phyloP scores from a whole-genome alignment of 2,329 filamentous ascomycete genomes.

The Neonectria hederae region DNA sequence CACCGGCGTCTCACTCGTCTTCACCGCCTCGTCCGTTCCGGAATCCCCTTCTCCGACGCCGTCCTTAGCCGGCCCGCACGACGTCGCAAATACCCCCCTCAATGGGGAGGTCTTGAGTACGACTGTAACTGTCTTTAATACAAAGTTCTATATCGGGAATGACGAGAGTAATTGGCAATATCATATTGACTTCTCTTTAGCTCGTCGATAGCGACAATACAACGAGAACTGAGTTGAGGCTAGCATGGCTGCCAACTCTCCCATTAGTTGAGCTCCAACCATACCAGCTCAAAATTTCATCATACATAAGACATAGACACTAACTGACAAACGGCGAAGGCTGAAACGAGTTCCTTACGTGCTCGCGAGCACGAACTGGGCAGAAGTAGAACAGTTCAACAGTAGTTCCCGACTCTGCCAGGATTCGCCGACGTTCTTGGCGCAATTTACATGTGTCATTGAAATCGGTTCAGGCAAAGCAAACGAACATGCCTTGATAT shows the following conservation, averaged over 20 bases:
- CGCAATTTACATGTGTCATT: background rate
- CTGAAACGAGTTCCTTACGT: background rate
- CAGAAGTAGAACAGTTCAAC: background rate
- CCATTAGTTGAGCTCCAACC: background rate
- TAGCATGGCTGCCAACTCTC: background rate
- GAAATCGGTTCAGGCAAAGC: background rate
- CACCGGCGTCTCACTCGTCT: background rate
- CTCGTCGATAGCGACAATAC: background rate
- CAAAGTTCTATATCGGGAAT: background rate
- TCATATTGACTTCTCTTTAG: background rate
- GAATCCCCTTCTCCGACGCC: background rate
- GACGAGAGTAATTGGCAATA: background rate
- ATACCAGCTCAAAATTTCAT: background rate
- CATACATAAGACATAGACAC: background rate
- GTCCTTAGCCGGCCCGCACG: background rate
- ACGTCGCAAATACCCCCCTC: no score
- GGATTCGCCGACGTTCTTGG: background rate
- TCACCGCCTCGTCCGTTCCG: background rate
- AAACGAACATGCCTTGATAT: background rate
- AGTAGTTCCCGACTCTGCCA: background rate
- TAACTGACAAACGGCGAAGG: no score
- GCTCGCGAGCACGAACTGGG: background rate
- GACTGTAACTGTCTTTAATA: background rate
- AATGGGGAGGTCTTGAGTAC: no score
- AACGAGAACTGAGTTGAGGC: background rate